Evolutionary conservation across 1,284 basidiomycete genomes (phyloP), one percentile per base, ranked within the genome.

Genomic region (Naganishia liquefaciens): DNA sequence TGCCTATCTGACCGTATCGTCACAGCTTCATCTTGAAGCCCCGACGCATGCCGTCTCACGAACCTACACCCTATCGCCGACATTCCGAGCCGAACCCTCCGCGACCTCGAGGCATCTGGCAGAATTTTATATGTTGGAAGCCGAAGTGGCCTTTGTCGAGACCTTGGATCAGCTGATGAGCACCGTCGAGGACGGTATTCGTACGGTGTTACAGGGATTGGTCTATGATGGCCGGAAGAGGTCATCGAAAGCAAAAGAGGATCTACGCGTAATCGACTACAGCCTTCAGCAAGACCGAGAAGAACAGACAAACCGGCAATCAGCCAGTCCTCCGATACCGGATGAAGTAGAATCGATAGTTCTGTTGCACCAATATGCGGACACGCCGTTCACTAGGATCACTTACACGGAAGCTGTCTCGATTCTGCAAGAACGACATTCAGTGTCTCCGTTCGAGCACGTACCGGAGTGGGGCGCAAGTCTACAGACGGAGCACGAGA

Each of bases 61-160:
- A 30, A 89, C 92, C 0, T 99, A 93, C 81, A 93, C 93, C 0
- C 84, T 97, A 25, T 88, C 89, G 0, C 94, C 95, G 0, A 88
- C 88, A 65, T 99, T 99, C 79, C 88, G 95, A 23, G 95, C 95
- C 21, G 95, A 99, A 73, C 86, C 86, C 7, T 90, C 87, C 4
- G 84, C 88, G 70, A 98, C 95, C 1, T 86, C 86, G 54, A 84
- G 95, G n/a, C 95, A 99, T 77, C 84, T 99, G 7, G 86, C 91
- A 54, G 96, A 99, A 76, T 99, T 99, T 77, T 96, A 92, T 90
- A 99, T 99, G 95, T 84, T 96, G 64, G 95, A 99, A 79, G 93
- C 90, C 0, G 95, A 96, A 75, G 86, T 90, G 81, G 86, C 86
- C 0, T 90, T 90, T 74, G 71, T 79, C n/a, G 68, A 74, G 5